A percentile compares a stretch with the other conserved stretches of the same genome.
phyloP scores from a whole-genome alignment of 2,329 filamentous ascomycete species.

The Phoma herbarum region DNA sequence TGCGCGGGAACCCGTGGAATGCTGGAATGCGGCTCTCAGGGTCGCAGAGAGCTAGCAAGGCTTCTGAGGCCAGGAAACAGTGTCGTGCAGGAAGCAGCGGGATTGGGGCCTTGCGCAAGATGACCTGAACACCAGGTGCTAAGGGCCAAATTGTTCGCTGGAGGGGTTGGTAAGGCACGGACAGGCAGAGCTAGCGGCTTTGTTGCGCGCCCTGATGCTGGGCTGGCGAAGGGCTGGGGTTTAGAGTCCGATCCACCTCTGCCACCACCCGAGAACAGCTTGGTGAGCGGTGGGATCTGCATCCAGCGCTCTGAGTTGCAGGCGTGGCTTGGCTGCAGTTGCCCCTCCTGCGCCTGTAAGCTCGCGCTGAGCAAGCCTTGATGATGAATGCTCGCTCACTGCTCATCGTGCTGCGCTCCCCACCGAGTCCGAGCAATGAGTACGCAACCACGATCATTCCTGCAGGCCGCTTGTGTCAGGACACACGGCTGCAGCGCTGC shows the following conservation, averaged over 20 bases:
- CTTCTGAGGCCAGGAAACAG: slow-evolving; percentile 30
- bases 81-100: slow-evolving; percentile 36
- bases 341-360: slow-evolving; percentile 29
- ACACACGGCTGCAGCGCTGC: slow-evolving; percentile 21
- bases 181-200: slow-evolving; percentile 34
- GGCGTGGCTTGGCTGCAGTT: slow-evolving; percentile 21
- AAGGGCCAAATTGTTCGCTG: slow-evolving; percentile 19
- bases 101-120: slow-evolving; percentile 26
- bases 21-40: slow-evolving; percentile 37
- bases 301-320: slow-evolving; percentile 27
- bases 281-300: slow-evolving; percentile 27
- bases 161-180: slow-evolving; percentile 37
- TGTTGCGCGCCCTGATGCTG: slow-evolving; percentile 24
- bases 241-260: slow-evolving; percentile 40
- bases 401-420: background rate
- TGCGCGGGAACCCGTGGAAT: slow-evolving; percentile 13
- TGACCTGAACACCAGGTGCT: slow-evolving; percentile 16
- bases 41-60: slow-evolving; percentile 30
- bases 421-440: background rate
- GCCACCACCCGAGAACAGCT: slow-evolving; percentile 25
- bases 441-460: slow-evolving; percentile 15
- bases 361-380: slow-evolving; percentile 20
- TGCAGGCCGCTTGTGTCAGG: slow-evolving; percentile 26
- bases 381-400: slow-evolving; percentile 15
- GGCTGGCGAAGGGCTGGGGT: slow-evolving; percentile 36